Percentiles rank a stretch among this genome's conserved stretches.
Conservation (phyloP, 306 rosid genomes). For the Boehmeria nivea region DNA sequence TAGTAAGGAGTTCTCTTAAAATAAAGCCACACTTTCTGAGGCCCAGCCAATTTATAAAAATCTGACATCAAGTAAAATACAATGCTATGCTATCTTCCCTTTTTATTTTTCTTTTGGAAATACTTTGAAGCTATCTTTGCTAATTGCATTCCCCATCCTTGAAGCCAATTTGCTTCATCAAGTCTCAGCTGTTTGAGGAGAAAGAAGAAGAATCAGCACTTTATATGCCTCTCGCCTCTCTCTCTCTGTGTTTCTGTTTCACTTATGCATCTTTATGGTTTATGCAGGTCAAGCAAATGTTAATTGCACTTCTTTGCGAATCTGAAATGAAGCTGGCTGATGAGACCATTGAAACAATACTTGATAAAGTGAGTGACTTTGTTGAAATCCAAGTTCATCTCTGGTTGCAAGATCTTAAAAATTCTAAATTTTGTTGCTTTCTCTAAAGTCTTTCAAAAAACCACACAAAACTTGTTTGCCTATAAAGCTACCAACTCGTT, state of each 20-base stretch:
- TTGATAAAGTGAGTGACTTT: slow-evolving; percentile 54
- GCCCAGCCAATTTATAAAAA: too few relatives aligned
- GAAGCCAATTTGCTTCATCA: background rate
- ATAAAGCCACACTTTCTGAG: too few relatives aligned
- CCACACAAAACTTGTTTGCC: too few relatives aligned
- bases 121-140: too few relatives aligned
- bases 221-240: background rate
- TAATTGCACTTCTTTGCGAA: slow-evolving; percentile 80
- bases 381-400: background rate
- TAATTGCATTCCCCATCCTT: too few relatives aligned
- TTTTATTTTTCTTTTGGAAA: background rate
- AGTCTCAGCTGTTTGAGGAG: background rate
- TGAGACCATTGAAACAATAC: slow-evolving; percentile 68
- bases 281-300: slow-evolving; percentile 79
- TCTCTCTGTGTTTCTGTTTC: background rate
- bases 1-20: too few relatives aligned
- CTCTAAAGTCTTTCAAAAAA: too few relatives aligned
- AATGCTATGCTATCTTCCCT: too few relatives aligned
- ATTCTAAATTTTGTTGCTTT: too few relatives aligned
- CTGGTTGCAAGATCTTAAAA: too few relatives aligned
- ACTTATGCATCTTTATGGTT: background rate
- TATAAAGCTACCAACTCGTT: too few relatives aligned
- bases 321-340: slow-evolving; percentile 76
- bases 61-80: too few relatives aligned
- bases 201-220: background rate